Evolutionary conservation across 495 filamentous ascomycete genomes (phyloP).

Genomic region (Hypoxylon intermedium): DNA sequence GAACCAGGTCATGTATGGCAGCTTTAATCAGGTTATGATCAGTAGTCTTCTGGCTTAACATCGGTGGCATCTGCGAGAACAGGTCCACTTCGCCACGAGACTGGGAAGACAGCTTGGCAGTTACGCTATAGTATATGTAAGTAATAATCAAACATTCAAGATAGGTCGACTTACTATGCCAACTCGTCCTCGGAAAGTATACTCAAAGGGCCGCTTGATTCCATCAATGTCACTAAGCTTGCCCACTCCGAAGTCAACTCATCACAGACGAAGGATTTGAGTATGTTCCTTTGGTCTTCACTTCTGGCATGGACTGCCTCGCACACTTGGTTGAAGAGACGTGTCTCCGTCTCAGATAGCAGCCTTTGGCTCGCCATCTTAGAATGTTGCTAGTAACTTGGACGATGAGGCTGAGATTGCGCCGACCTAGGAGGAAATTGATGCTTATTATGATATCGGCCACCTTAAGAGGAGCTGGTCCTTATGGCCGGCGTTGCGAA

Average conservation of each 20-base stretch:
- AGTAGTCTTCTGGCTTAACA: conserved; percentile 8
- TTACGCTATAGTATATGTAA: conserved; percentile 13
- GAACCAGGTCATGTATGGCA: conserved; percentile 22
- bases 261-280: conserved; percentile 19
- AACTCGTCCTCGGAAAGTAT: conserved; percentile 31
- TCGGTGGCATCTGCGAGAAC: conserved; percentile 10
- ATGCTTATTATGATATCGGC: neutral
- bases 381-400: neutral
- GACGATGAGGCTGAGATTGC: neutral
- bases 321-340: conserved; percentile 29
- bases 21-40: conserved; percentile 5
- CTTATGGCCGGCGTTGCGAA: conserved; percentile 2
- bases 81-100: neutral
- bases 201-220: conserved; percentile 23
- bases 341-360: conserved; percentile 25
- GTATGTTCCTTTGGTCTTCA: conserved; percentile 17
- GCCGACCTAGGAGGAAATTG: neutral
- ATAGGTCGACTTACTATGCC: conserved; percentile 21
- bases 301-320: conserved; percentile 14
- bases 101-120: neutral
- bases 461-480: neutral
- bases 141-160: neutral
- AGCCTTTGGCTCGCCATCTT: conserved; percentile 16
- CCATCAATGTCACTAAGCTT: conserved; percentile 18
- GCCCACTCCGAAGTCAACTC: conserved; percentile 25